A percentile compares a stretch with the other conserved stretches of the same genome.
phyloP scores from a whole-genome alignment of 2,329 filamentous ascomycete species.

The Monosporascus sp. region DNA sequence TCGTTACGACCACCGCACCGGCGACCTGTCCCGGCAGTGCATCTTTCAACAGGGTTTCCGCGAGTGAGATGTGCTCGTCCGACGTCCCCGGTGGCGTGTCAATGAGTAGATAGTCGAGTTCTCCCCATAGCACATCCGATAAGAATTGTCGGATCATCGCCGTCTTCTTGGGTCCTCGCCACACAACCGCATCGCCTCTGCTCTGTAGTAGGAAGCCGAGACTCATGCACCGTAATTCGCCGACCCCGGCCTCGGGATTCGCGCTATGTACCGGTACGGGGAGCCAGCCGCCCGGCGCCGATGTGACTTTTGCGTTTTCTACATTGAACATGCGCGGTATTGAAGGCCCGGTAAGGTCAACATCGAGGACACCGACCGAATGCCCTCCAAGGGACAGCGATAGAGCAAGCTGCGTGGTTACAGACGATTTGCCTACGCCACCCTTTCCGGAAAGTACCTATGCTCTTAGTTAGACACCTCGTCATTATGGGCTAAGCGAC shows the following conservation, averaged over 20 bases:
- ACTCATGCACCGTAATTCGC: conserved; percentile 78
- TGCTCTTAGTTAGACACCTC: neutral
- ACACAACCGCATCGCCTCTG: conserved; percentile 88
- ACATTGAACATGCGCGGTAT: conserved; percentile 93
- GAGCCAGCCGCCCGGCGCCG: conserved; percentile 87
- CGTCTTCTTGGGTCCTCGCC: conserved; percentile 97
- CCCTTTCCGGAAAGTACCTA: conserved; percentile 91
- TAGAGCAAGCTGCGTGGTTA: conserved; percentile 93
- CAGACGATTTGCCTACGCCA: conserved; percentile 93
- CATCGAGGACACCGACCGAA: conserved; percentile 89
- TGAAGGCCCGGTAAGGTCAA: conserved; percentile 92
- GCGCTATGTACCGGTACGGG: conserved; percentile 77
- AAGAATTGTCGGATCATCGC: conserved; percentile 98
- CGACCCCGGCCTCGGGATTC: conserved; percentile 44
- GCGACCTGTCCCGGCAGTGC: conserved; percentile 63
- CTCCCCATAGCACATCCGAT: conserved; percentile 81
- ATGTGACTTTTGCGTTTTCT: conserved; percentile 82
- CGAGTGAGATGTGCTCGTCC: conserved; percentile 93
- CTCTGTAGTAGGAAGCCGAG: conserved; percentile 82
- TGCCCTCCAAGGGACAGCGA: conserved; percentile 80
- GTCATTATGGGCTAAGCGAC: neutral
- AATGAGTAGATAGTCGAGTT: conserved; percentile 86
- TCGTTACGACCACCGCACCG: conserved; percentile 92
- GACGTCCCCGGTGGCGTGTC: conserved; percentile 95
- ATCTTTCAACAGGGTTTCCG: conserved; percentile 70